phyloP scores from a whole-genome alignment of 2,329 filamentous ascomycete species.

The Elsinoe fawcettii region DNA sequence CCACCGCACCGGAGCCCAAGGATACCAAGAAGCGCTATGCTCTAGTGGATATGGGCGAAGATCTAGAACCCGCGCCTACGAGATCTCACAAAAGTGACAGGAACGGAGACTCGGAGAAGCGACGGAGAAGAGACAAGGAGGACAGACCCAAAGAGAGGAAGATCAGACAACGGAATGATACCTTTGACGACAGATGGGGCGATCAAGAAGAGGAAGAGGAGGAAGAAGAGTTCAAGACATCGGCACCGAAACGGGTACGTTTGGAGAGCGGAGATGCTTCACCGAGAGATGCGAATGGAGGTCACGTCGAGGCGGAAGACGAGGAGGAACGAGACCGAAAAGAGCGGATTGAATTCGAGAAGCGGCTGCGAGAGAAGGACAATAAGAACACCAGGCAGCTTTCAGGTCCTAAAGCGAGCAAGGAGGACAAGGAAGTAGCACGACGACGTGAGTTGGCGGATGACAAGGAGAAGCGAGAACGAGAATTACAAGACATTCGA shows the following conservation, averaged over 20 bases:
- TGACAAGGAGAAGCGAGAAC: slow-evolving; percentile 58
- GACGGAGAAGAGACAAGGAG: slow-evolving; percentile 25
- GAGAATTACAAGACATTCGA: slow-evolving; percentile 71
- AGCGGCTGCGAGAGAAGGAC: slow-evolving; percentile 64
- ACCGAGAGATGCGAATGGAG: slow-evolving; percentile 21
- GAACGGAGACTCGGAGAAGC: slow-evolving; percentile 30
- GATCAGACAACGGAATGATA: slow-evolving; percentile 42
- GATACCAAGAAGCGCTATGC: slow-evolving; percentile 44
- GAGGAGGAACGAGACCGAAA: slow-evolving; percentile 54
- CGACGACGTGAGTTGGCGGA: slow-evolving; percentile 57
- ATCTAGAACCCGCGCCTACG: slow-evolving; percentile 27
- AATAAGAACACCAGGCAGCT: slow-evolving; percentile 61
- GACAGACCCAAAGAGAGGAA: slow-evolving; percentile 34
- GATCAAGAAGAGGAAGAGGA: slow-evolving; percentile 55
- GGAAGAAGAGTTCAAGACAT: slow-evolving; percentile 57
- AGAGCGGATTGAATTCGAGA: slow-evolving; percentile 74
- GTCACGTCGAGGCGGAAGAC: slow-evolving; percentile 26
- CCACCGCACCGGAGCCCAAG: slow-evolving; percentile 21
- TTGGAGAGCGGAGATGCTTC: slow-evolving; percentile 48
- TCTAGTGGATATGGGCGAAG: slow-evolving; percentile 48
- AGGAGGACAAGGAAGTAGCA: slow-evolving; percentile 46
- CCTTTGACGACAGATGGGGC: slow-evolving; percentile 73
- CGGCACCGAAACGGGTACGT: slow-evolving; percentile 63
- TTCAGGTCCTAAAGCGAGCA: slow-evolving; percentile 51
- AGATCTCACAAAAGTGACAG: slow-evolving; percentile 19